phyloP scores from a whole-genome alignment of 2,329 filamentous ascomycete genomes.

The Epichloe uncinata region DNA sequence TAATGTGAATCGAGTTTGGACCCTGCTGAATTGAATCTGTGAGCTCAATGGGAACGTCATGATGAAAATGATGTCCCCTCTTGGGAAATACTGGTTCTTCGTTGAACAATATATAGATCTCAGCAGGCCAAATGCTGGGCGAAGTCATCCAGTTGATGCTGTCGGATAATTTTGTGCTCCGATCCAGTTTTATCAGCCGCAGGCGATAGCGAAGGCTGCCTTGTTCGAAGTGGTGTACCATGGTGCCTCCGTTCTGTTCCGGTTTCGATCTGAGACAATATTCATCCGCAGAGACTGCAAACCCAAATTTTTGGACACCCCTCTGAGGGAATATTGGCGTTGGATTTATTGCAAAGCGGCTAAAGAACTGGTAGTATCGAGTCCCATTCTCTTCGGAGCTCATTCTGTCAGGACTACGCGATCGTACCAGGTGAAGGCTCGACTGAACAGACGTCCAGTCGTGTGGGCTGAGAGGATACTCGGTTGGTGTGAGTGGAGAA shows the following conservation, averaged over 20 bases:
- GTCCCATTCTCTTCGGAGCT: slow-evolving; percentile 14
- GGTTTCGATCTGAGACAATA: slow-evolving; percentile 21
- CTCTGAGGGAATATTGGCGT: slow-evolving; percentile 21
- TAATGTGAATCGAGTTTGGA: slow-evolving; percentile 48
- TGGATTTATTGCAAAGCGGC: slow-evolving; percentile 36
- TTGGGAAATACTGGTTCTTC: slow-evolving; percentile 40
- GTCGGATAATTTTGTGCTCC: slow-evolving; percentile 24
- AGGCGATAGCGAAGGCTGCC: slow-evolving; percentile 49
- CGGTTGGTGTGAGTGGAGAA: slow-evolving; percentile 11
- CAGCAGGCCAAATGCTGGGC: slow-evolving; percentile 59
- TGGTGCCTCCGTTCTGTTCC: not conserved
- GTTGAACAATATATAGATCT: slow-evolving; percentile 59
- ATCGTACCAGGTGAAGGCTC: slow-evolving; percentile 32
- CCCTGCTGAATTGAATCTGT: slow-evolving; percentile 46
- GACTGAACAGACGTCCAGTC: slow-evolving; percentile 28
- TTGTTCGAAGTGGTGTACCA: not conserved
- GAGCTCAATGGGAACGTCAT: slow-evolving; percentile 64
- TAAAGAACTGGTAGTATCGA: slow-evolving; percentile 45
- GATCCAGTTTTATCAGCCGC: slow-evolving; percentile 39
- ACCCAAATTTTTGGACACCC: slow-evolving; percentile 29
- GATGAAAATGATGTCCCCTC: slow-evolving; percentile 58
- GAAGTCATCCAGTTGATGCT: slow-evolving; percentile 41
- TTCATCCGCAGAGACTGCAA: slow-evolving; percentile 28
- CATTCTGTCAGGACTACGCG: slow-evolving; percentile 35
- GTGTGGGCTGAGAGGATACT: slow-evolving; percentile 28